Percentiles rank a stretch among this genome's conserved stretches.
phyloP scores from a whole-genome alignment of 306 rosid genomes.

The Heteromeles arbutifolia region DNA sequence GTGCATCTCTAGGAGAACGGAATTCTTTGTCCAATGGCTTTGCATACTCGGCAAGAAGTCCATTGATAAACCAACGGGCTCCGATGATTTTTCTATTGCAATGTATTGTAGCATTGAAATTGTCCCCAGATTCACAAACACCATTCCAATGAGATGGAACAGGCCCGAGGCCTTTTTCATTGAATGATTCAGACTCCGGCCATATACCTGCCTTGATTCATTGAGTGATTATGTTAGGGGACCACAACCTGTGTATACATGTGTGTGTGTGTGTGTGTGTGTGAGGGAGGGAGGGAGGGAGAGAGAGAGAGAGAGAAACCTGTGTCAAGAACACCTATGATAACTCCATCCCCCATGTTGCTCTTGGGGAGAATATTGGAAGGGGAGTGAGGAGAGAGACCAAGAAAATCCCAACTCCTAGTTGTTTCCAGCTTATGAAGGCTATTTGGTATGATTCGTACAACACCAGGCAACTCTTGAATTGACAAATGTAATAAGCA shows the following conservation, averaged over 20 bases:
- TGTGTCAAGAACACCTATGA: slow-evolving; percentile 48
- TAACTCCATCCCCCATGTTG: slow-evolving; percentile 33
- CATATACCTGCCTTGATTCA: slow-evolving; percentile 34
- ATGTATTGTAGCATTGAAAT: slow-evolving; percentile 23
- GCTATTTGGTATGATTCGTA: slow-evolving; percentile 39
- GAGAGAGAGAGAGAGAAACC: slow-evolving; percentile 19
- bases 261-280: slow-evolving; percentile 10
- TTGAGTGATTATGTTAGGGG: not conserved
- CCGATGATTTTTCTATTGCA: slow-evolving; percentile 50
- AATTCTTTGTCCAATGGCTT: slow-evolving; percentile 27
- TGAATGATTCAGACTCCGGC: slow-evolving; percentile 50
- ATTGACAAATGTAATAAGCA: not conserved
- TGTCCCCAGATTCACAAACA: slow-evolving; percentile 33
- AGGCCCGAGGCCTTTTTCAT: slow-evolving; percentile 36
- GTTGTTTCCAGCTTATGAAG: slow-evolving; percentile 43
- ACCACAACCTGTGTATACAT: slow-evolving; percentile 3
- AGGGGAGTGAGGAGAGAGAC: slow-evolving; percentile 25
- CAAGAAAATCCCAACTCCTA: slow-evolving; percentile 53
- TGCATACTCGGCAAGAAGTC: slow-evolving; percentile 29
- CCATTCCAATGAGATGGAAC: slow-evolving; percentile 47
- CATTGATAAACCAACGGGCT: slow-evolving; percentile 43
- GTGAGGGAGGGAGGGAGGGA: not conserved
- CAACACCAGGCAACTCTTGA: slow-evolving; percentile 36
- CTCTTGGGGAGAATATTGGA: slow-evolving; percentile 29
- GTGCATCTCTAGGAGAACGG: slow-evolving; percentile 43